Conservation (phyloP, 2,329 filamentous ascomycete genomes). For the Calcarisporium arbuscula region DNA sequence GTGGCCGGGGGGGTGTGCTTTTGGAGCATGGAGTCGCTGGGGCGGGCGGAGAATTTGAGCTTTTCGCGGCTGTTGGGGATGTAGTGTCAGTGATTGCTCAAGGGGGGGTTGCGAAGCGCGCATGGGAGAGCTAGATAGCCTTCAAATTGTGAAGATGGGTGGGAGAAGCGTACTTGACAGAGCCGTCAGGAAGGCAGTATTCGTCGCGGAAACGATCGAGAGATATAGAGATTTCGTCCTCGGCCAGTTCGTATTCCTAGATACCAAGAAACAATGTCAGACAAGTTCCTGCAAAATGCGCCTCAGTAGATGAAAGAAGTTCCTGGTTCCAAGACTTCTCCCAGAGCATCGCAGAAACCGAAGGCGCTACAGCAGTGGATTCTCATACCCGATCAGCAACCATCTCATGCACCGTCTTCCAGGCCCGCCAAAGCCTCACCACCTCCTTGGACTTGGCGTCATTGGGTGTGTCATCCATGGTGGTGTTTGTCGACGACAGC, state of each 20-base stretch:
- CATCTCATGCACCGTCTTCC: slow-evolving; percentile 93
- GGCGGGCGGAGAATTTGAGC: slow-evolving; percentile 84
- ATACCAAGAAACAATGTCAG: too few relatives aligned
- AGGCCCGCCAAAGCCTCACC: slow-evolving; percentile 83
- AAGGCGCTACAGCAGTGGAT: too few relatives aligned
- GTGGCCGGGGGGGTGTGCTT: slow-evolving; percentile 74
- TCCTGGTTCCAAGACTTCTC: too few relatives aligned
- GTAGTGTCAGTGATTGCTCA: background rate
- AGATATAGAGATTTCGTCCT: slow-evolving; percentile 81
- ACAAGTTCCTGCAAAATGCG: too few relatives aligned
- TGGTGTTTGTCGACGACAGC: too few relatives aligned
- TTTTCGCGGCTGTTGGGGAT: slow-evolving; percentile 58
- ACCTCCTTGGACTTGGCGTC: slow-evolving; percentile 46
- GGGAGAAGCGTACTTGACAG: slow-evolving; percentile 59
- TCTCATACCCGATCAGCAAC: slow-evolving; percentile 75
- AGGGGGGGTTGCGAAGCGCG: background rate
- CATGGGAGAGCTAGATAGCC: background rate
- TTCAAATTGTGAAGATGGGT: slow-evolving; percentile 2
- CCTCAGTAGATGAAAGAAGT: too few relatives aligned
- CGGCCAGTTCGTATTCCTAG: slow-evolving; percentile 87
- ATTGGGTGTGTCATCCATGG: slow-evolving; percentile 39
- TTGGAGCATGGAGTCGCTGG: slow-evolving; percentile 74
- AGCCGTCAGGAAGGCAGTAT: slow-evolving; percentile 67
- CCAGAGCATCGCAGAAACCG: too few relatives aligned
- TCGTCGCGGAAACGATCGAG: slow-evolving; percentile 72